Percentiles rank a stretch among this genome's conserved stretches.
These are phyloP conservation scores for Cicer judaicum DNA, from an alignment of 306 rosid genomes.

Conservation along the genomic window DNA sequence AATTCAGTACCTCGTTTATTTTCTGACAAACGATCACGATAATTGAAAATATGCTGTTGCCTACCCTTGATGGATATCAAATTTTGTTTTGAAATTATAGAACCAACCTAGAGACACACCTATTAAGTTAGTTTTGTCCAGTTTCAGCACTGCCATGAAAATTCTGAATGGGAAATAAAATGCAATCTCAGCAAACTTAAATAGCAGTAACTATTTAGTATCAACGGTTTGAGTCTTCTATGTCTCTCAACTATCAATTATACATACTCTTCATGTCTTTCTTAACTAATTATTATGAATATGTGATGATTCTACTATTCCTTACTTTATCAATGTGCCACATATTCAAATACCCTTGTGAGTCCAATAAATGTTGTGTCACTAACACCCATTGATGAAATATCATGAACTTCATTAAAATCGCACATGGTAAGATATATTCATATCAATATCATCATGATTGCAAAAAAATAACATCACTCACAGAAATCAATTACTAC, in stretches of 20 bases:
- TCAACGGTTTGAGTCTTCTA: conserved; percentile 45
- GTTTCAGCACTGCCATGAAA: conserved; percentile 28
- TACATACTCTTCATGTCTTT: conserved; percentile 21
- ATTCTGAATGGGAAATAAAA: conserved; percentile 16
- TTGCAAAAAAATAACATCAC: neutral
- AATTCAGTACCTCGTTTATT: conserved; percentile 4
- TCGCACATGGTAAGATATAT: conserved; percentile 44
- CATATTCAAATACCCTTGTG: conserved; percentile 28
- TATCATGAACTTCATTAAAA: conserved; percentile 20
- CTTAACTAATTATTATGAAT: neutral
- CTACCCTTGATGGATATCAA: conserved; percentile 16
- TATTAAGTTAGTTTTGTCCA: conserved; percentile 46
- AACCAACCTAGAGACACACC: conserved; percentile 36
- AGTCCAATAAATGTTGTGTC: neutral
- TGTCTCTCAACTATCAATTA: conserved; percentile 34
- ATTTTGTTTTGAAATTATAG: conserved; percentile 7
- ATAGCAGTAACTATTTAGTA: conserved; percentile 23
- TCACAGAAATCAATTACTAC: conserved; percentile 6
- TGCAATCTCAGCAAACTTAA: conserved; percentile 35
- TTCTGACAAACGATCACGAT: conserved; percentile 38
- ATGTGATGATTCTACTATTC: neutral
- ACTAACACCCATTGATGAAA: conserved; percentile 35
- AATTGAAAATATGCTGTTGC: conserved; percentile 35
- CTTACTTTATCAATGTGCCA: conserved; percentile 6
- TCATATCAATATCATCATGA: neutral